Evolutionary conservation across 2,329 filamentous ascomycete species (phyloP).

Genomic region (Trichoderma sp.): DNA sequence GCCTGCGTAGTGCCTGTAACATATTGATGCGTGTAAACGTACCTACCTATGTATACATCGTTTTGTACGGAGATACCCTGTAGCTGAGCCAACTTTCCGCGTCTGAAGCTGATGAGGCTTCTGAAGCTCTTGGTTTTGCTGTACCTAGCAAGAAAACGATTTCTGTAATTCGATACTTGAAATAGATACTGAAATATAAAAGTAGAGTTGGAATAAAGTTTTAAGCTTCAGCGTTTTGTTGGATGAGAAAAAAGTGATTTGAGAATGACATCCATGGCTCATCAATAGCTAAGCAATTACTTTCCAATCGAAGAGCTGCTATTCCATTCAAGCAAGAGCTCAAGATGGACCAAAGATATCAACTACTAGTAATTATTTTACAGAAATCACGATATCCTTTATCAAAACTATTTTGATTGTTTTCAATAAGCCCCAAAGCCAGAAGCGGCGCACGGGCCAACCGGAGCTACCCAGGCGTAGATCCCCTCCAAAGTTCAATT

Average conservation of each 20-base stretch:
- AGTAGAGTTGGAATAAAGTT: neutral
- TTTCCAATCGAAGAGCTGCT: no score
- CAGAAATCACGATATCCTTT: no score
- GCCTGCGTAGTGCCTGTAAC: neutral
- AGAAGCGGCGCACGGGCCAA: neutral
- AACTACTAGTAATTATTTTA: no score
- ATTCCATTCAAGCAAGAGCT: no score
- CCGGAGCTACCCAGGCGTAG: neutral
- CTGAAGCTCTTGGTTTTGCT: no score
- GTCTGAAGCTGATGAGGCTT: neutral
- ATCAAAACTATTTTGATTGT: neutral
- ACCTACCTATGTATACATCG: no score
- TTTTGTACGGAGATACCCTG: neutral
- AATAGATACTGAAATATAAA: no score
- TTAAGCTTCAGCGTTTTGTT: neutral
- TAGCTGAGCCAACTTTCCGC: neutral
- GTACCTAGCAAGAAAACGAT: no score
- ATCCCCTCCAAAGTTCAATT: neutral
- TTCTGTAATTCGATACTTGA: no score
- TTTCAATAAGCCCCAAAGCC: neutral
- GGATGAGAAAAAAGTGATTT: rapidly evolving
- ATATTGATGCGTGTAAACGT: neutral
- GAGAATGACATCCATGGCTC: neutral
- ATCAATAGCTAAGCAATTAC: no score
- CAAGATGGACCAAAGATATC: no score